Conservation (phyloP, 768 basidiomycete species). For the Boletus rubescentipes region DNA sequence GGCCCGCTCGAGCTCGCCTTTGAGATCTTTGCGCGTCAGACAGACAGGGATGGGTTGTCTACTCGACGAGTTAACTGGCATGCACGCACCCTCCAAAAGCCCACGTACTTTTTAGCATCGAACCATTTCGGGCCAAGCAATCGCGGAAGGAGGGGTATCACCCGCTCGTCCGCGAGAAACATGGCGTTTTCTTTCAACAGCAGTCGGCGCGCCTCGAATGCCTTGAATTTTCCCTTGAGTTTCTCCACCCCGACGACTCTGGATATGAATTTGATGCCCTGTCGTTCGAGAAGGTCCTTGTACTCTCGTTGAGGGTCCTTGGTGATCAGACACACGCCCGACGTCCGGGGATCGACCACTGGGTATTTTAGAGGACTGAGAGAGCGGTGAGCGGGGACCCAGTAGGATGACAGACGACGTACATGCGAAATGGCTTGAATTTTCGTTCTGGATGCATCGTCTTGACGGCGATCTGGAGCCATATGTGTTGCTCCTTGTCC, state of each 20-base stretch:
- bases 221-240: slow-evolving; percentile 90
- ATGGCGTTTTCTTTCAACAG: slow-evolving; percentile 86
- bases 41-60: slow-evolving; percentile 98
- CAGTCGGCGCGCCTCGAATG: slow-evolving; percentile 78
- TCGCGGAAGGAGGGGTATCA: slow-evolving; percentile 83
- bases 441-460: slow-evolving; percentile 70
- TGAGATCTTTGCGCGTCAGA: slow-evolving; percentile 84
- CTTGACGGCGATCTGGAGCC: slow-evolving; percentile 88
- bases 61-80: slow-evolving; percentile 2
- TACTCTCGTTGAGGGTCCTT: slow-evolving; percentile 96
- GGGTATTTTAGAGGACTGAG: slow-evolving; percentile 72
- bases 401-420: slow-evolving; percentile 29
- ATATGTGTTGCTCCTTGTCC: slow-evolving; percentile 81
- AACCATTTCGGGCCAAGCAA: slow-evolving; percentile 91
- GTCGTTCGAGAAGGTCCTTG: slow-evolving; percentile 82
- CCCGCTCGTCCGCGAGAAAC: slow-evolving; percentile 91
- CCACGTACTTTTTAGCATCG: slow-evolving; percentile 87
- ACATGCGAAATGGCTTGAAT: slow-evolving; percentile 86
- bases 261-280: slow-evolving; percentile 85
- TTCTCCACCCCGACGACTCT: slow-evolving; percentile 90
- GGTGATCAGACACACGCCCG: slow-evolving; percentile 84
- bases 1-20: slow-evolving; percentile 88
- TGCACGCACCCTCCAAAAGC: background rate
- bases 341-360: slow-evolving; percentile 78
- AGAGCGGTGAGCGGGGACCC: slow-evolving; percentile 1